These are phyloP conservation scores for Pythium oligandrum DNA, from an alignment of 352 stramenopile species.

Conservation along the genomic window DNA sequence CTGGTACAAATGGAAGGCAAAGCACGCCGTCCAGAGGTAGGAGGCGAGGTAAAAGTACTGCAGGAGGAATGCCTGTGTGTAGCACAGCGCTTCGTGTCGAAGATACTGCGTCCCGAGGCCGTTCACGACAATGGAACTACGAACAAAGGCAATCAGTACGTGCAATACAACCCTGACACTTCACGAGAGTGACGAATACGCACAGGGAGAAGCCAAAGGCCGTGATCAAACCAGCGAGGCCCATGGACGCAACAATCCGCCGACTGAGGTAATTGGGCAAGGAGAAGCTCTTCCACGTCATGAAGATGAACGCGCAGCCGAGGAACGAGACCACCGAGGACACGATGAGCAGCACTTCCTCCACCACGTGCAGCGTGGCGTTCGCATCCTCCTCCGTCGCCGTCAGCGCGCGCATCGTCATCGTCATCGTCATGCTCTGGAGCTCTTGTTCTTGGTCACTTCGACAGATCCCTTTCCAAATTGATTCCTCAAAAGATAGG, in stretches of 20 bases:
- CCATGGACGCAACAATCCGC: slow-evolving; percentile 67
- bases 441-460: background rate
- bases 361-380: slow-evolving; percentile 23
- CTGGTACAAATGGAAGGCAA: slow-evolving; percentile 84
- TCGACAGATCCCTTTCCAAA: too few relatives aligned
- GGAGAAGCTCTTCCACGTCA: slow-evolving; percentile 62
- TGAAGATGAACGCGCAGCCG: slow-evolving; percentile 67
- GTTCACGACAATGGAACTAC: slow-evolving; percentile 57
- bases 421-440: background rate
- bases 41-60: slow-evolving; percentile 83
- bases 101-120: slow-evolving; percentile 37
- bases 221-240: slow-evolving; percentile 50
- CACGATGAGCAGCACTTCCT: slow-evolving; percentile 47
- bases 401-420: background rate
- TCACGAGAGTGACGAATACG: slow-evolving; percentile 2
- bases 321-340: slow-evolving; percentile 54
- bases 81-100: slow-evolving; percentile 48
- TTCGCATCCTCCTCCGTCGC: slow-evolving; percentile 6
- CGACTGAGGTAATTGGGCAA: slow-evolving; percentile 64
- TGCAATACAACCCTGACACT: background rate
- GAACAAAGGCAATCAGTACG: background rate
- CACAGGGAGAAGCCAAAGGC: slow-evolving; percentile 61
- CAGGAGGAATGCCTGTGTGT: slow-evolving; percentile 57
- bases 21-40: slow-evolving; percentile 82
- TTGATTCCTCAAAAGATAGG: too few relatives aligned